phyloP scores from a whole-genome alignment of 306 rosid species.

The Neltuma alba region DNA sequence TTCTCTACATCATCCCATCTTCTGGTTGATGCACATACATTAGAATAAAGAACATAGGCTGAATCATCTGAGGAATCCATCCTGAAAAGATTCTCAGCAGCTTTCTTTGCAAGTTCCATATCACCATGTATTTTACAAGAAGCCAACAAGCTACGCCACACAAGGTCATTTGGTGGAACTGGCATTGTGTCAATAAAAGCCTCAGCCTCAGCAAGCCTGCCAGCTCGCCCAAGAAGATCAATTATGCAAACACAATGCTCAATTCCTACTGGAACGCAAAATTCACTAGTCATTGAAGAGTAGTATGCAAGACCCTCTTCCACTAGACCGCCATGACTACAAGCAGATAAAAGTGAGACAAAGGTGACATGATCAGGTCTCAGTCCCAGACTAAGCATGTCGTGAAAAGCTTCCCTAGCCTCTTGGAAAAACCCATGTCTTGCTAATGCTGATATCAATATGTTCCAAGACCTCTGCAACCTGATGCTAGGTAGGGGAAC shows the following conservation, averaged over 20 bases:
- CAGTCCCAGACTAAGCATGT: slow-evolving; percentile 67
- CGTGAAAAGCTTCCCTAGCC: slow-evolving; percentile 74
- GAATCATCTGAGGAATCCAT: slow-evolving; percentile 81
- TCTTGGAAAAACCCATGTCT: slow-evolving; percentile 73
- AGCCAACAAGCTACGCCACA: slow-evolving; percentile 89
- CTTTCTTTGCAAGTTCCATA: slow-evolving; percentile 73
- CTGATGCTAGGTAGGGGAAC: slow-evolving; percentile 59
- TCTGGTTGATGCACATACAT: slow-evolving; percentile 74
- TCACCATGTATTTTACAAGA: slow-evolving; percentile 82
- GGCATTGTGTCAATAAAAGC: slow-evolving; percentile 65
- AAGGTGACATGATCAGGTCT: slow-evolving; percentile 90
- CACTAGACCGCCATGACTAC: slow-evolving; percentile 90
- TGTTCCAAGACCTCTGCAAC: slow-evolving; percentile 84
- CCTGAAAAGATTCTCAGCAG: slow-evolving; percentile 69
- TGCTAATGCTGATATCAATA: slow-evolving; percentile 80
- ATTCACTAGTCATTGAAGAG: slow-evolving; percentile 63
- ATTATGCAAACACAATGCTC: slow-evolving; percentile 90
- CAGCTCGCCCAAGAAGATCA: slow-evolving; percentile 96
- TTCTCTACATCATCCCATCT: slow-evolving; percentile 87
- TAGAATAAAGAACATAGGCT: slow-evolving; percentile 88
- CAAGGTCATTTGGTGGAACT: slow-evolving; percentile 67
- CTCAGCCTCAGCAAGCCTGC: slow-evolving; percentile 85
- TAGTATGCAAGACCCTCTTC: slow-evolving; percentile 87
- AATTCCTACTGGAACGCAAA: slow-evolving; percentile 59
- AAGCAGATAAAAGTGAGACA: slow-evolving; percentile 89